These are phyloP conservation scores for Cryphonectria parasitica DNA, from an alignment of 2,329 filamentous ascomycete genomes.

Conservation along the genomic window DNA sequence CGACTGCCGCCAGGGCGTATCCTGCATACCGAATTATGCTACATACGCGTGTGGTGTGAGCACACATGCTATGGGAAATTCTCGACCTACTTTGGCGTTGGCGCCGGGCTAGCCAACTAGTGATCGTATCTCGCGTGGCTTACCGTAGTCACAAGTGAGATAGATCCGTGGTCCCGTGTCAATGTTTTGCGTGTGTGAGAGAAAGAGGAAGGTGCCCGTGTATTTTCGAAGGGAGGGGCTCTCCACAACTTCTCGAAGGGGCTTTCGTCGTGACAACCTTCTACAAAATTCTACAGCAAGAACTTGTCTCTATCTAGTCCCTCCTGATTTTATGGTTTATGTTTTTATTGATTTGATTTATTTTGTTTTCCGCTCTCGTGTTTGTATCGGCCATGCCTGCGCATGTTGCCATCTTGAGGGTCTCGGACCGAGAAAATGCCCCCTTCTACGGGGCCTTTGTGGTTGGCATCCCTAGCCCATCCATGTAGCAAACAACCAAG, in stretches of 20 bases:
- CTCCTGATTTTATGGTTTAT: neutral
- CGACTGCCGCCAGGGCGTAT: neutral
- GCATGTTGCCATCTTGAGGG: neutral
- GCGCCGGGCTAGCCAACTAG: neutral
- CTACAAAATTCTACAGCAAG: neutral
- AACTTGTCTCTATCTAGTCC: neutral
- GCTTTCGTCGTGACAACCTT: neutral
- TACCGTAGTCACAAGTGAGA: neutral
- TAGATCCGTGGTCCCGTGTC: neutral
- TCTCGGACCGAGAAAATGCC: neutral
- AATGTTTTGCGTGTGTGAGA: neutral
- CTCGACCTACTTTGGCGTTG: neutral
- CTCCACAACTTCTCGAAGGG: slow-evolving; percentile 3
- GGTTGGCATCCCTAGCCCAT: too few relatives aligned
- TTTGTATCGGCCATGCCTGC: too few relatives aligned
- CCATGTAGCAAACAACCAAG: neutral
- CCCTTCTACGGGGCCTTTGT: neutral
- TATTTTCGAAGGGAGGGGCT: neutral
- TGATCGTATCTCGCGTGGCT: slow-evolving; percentile 1
- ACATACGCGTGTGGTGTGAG: too few relatives aligned
- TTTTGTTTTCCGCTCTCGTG: too few relatives aligned
- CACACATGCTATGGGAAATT: neutral
- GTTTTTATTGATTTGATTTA: neutral
- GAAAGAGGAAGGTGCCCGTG: neutral
- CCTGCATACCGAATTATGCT: neutral